These are phyloP conservation scores for Entophlyctis luteolus DNA, from an alignment of 192 early-diverging fungal species.

Conservation along the genomic window DNA sequence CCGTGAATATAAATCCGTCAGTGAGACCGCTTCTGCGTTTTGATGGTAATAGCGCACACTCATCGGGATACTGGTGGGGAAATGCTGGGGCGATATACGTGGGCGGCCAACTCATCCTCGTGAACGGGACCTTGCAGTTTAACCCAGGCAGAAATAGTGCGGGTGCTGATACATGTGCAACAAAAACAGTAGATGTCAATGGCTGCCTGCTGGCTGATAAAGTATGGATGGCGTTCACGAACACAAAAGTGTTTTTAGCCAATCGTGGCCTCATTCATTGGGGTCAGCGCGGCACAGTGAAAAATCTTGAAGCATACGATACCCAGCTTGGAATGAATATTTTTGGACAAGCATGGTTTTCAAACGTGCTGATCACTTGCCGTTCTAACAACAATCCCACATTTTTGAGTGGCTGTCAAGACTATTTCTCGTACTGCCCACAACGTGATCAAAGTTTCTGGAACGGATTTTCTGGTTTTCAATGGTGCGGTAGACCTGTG, in stretches of 20 bases:
- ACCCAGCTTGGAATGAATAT: slow-evolving; percentile 13
- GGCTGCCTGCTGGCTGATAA: background rate
- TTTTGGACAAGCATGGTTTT: slow-evolving; percentile 31
- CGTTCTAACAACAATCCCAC: slow-evolving; percentile 22
- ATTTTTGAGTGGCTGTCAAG: slow-evolving; percentile 3
- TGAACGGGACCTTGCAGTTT: slow-evolving; percentile 12
- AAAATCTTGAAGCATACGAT: slow-evolving; percentile 17
- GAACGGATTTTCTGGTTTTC: slow-evolving; percentile 12
- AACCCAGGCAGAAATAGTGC: slow-evolving; percentile 15
- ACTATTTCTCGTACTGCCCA: background rate
- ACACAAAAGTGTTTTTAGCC: slow-evolving; percentile 32
- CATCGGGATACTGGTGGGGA: slow-evolving; percentile 28
- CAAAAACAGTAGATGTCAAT: background rate
- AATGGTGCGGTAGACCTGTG: no score
- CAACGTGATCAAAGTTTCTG: slow-evolving; percentile 11
- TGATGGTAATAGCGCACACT: slow-evolving; percentile 32
- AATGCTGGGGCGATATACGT: slow-evolving; percentile 27
- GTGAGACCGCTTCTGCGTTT: slow-evolving; percentile 25
- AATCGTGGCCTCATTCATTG: slow-evolving; percentile 32
- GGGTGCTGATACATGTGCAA: background rate
- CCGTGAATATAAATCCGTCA: background rate
- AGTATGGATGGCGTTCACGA: slow-evolving; percentile 26
- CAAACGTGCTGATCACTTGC: slow-evolving; percentile 14
- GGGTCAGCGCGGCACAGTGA: slow-evolving; percentile 22
- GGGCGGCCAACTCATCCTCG: slow-evolving; percentile 14